These are phyloP conservation scores for Carex arenaria DNA, from an alignment of 202 grass and related monocot species.

Conservation along the genomic window DNA sequence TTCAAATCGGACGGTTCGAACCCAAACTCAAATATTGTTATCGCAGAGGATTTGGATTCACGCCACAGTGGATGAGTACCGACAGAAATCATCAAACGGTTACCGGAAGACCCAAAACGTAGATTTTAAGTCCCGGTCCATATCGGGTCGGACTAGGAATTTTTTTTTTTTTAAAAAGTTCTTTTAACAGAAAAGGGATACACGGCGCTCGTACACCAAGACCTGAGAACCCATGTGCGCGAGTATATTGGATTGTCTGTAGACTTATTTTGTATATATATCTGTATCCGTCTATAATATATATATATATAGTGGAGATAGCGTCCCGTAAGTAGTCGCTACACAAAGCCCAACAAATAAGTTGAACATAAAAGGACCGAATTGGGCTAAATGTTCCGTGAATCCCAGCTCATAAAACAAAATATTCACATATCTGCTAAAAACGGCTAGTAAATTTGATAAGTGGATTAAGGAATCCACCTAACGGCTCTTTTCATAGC, in stretches of 20 bases:
- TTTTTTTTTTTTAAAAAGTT: too few species aligned
- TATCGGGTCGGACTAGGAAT: too few species aligned
- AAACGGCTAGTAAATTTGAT: conserved; percentile 20
- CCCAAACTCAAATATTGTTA: too few species aligned
- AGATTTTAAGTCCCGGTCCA: too few species aligned
- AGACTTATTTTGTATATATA: background rate
- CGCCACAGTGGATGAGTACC: too few species aligned
- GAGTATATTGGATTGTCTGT: background rate
- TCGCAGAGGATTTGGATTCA: too few species aligned
- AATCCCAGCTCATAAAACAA: conserved; percentile 1
- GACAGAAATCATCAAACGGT: too few species aligned
- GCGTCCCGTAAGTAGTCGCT: background rate
- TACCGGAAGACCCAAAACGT: too few species aligned
- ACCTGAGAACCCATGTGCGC: background rate
- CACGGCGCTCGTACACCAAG: too few species aligned
- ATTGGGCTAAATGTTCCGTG: background rate
- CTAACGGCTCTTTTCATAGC: conserved; percentile 16
- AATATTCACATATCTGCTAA: background rate
- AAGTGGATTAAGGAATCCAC: background rate
- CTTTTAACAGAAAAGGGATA: too few species aligned
- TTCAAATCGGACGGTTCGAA: too few species aligned
- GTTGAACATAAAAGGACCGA: background rate
- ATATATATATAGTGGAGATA: too few species aligned
- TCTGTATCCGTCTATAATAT: background rate
- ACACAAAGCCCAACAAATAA: background rate